Evolutionary conservation across 768 basidiomycete species (phyloP).

Genomic region (Xerocomellus amylosporus): DNA sequence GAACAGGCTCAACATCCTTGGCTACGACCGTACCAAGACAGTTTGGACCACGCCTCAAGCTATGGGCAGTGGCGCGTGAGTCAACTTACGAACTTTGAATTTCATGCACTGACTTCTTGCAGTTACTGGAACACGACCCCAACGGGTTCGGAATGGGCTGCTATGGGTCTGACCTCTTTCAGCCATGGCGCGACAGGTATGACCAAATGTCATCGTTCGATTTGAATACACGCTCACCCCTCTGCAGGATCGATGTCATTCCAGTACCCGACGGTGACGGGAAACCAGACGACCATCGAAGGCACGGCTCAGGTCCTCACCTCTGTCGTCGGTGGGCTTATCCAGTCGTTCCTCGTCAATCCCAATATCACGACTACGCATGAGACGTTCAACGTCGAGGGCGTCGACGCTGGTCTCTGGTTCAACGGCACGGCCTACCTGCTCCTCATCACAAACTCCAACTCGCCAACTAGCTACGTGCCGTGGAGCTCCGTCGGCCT

Average conservation of each 20-base stretch:
- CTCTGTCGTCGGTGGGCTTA: neutral
- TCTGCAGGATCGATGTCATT: constrained; percentile 28
- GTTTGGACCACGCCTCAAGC: constrained; percentile 81
- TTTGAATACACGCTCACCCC: neutral
- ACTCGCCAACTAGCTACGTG: neutral
- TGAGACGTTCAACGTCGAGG: constrained; percentile 2
- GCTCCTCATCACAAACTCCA: constrained; percentile 17
- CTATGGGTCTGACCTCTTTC: constrained; percentile 25
- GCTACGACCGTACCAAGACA: constrained; percentile 59
- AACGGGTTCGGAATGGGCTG: constrained; percentile 27
- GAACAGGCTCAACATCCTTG: constrained; percentile 55
- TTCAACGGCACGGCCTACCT: constrained; percentile 22
- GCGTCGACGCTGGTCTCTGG: constrained; percentile 25
- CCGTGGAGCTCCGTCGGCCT: constrained; percentile 20
- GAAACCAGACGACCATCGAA: constrained; percentile 23
- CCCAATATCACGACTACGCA: neutral
- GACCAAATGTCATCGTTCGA: neutral
- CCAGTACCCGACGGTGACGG: constrained; percentile 24
- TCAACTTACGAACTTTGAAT: neutral
- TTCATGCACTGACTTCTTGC: neutral
- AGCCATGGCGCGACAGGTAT: constrained; percentile 28
- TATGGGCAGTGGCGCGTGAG: constrained; percentile 53
- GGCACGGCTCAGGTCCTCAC: constrained; percentile 12
- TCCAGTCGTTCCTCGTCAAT: constrained; percentile 23
- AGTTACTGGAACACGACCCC: constrained; percentile 33